Conservation (phyloP, 192 early-diverging fungal genomes). For the Coemansia sp. region DNA sequence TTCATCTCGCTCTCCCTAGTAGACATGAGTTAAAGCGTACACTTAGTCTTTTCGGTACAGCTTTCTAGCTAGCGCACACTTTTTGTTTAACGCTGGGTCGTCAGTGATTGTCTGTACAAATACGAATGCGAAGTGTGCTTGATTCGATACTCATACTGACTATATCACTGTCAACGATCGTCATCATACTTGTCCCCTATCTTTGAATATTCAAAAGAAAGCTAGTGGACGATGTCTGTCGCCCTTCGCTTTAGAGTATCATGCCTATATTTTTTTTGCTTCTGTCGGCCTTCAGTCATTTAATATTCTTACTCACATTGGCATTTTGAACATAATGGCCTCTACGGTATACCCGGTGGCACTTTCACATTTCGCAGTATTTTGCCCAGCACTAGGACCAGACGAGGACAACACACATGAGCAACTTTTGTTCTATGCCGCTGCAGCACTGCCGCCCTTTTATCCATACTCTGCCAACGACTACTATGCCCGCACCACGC, state of each 20-base stretch:
- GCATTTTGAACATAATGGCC: conserved; percentile 14
- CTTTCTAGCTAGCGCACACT: conserved; percentile 40
- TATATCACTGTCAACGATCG: conserved; percentile 19
- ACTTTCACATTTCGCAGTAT: conserved; percentile 76
- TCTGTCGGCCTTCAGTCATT: no score
- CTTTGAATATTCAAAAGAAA: no score
- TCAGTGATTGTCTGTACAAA: conserved; percentile 22
- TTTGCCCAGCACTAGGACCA: conserved; percentile 68
- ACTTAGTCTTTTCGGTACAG: conserved; percentile 48
- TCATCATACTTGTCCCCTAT: no score
- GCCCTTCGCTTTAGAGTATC: no score
- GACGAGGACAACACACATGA: conserved; percentile 75
- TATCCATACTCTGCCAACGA: conserved; percentile 50
- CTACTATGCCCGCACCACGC: conserved; percentile 39
- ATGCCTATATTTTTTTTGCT: no score
- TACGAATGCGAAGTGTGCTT: no score
- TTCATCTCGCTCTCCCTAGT: conserved; percentile 40
- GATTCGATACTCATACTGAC: conserved; percentile 12
- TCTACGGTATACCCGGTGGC: conserved; percentile 38
- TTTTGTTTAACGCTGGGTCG: conserved; percentile 46
- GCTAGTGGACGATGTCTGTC: no score
- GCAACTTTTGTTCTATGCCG: conserved; percentile 75
- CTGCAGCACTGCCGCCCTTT: conserved; percentile 52
- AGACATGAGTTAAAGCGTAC: conserved; percentile 46
- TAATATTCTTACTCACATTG: no score